Evolutionary conservation across 139 green algal species (phyloP).

Genomic region (Chlamydomonas incerta): DNA sequence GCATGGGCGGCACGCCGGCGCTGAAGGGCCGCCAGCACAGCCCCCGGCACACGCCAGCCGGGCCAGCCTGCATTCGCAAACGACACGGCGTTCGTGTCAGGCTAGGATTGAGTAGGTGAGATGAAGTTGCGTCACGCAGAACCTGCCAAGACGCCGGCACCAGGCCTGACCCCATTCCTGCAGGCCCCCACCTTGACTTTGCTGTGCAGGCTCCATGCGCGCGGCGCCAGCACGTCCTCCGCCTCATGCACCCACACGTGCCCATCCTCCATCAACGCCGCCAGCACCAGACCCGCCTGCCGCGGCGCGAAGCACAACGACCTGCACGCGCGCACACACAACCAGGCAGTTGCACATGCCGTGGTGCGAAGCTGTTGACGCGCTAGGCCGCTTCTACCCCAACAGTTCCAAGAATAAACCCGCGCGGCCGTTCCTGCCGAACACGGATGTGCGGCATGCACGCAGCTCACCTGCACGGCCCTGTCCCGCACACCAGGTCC

Average conservation of each 20-base stretch:
- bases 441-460: too few species aligned
- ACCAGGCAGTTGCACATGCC: too few species aligned
- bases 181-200: constrained; percentile 51
- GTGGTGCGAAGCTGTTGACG: too few species aligned
- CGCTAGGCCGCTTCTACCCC: too few species aligned
- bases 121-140: too few species aligned
- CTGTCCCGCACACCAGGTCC: constrained; percentile 24
- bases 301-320: constrained; percentile 55
- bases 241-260: constrained; percentile 52
- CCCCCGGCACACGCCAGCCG: constrained; percentile 7
- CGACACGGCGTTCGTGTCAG: background rate
- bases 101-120: too few species aligned
- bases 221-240: constrained; percentile 41
- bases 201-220: constrained; percentile 45
- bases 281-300: constrained; percentile 58
- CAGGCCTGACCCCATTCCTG: background rate
- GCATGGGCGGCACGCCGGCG: constrained; percentile 53
- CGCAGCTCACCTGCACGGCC: constrained; percentile 22
- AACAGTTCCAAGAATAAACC: too few species aligned
- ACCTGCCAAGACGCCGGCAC: too few species aligned
- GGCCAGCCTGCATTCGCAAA: constrained; percentile 21
- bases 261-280: constrained; percentile 37
- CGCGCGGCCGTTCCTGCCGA: too few species aligned
- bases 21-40: constrained; percentile 56
- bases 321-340: constrained; percentile 29